Conservation (phyloP, 306 rosid species). For the Argentina anserina region DNA sequence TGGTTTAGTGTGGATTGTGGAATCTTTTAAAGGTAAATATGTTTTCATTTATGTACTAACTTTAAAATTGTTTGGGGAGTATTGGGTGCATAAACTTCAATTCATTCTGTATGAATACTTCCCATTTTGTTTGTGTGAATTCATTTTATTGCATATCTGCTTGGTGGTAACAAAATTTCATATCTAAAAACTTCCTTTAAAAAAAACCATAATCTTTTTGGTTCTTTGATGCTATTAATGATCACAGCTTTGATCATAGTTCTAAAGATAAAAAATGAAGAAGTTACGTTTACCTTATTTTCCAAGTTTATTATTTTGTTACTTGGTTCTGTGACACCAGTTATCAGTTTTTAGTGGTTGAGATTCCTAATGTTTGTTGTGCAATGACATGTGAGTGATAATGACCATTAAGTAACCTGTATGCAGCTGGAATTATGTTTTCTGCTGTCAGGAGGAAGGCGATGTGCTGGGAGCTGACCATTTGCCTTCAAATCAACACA, state of each 20-base stretch:
- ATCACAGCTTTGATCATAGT: not conserved
- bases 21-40: conserved; percentile 17
- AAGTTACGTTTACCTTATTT: not conserved
- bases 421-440: not conserved
- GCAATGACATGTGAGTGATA: not conserved
- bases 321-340: not conserved
- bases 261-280: not conserved
- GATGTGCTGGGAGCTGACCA: not conserved
- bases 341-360: not conserved
- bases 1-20: not conserved
- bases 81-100: not conserved
- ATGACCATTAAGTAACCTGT: not conserved
- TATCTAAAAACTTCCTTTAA: not conserved
- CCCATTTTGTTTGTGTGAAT: not conserved
- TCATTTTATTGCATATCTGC: not conserved
- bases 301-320: not conserved
- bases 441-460: not conserved
- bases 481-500: not conserved
- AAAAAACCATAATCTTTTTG: not conserved
- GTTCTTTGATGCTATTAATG: not conserved
- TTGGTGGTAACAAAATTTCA: not conserved
- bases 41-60: conserved; percentile 23
- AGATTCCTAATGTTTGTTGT: not conserved
- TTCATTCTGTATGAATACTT: not conserved
- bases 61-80: not conserved